Percentiles rank a stretch among this genome's conserved stretches.
Conservation (phyloP, 345 rosid genomes). For the Pistacia vera region DNA sequence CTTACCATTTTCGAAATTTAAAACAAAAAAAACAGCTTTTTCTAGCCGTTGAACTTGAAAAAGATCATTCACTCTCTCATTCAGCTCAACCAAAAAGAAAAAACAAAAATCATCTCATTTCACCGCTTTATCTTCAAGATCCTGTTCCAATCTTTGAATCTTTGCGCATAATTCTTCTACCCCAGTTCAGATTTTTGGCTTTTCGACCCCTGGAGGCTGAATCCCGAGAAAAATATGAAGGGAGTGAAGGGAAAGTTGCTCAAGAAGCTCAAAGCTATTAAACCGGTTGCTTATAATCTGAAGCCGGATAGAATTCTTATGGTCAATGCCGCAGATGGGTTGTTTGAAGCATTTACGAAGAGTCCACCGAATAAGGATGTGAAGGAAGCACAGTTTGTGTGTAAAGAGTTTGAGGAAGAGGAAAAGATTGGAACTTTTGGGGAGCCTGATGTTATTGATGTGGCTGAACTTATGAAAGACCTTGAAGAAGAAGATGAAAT, state of each 20-base stretch:
- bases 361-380: slow-evolving; percentile 28
- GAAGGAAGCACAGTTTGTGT: slow-evolving; percentile 26
- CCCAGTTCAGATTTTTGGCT: slow-evolving; percentile 9
- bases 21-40: slow-evolving; percentile 31
- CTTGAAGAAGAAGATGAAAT: slow-evolving; percentile 36
- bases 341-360: slow-evolving; percentile 40
- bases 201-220: neutral
- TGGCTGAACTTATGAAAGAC: slow-evolving; percentile 47
- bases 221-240: slow-evolving; percentile 46
- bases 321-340: slow-evolving; percentile 58
- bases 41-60: slow-evolving; percentile 71
- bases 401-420: slow-evolving; percentile 28
- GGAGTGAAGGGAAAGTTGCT: slow-evolving; percentile 72
- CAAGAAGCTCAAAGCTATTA: slow-evolving; percentile 65
- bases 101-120: neutral
- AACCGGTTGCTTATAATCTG: slow-evolving; percentile 54
- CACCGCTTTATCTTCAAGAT: neutral
- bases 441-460: slow-evolving; percentile 47
- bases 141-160: slow-evolving; percentile 10
- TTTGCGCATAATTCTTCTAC: neutral
- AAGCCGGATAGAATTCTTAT: slow-evolving; percentile 71
- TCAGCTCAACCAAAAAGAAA: neutral
- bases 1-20: slow-evolving; percentile 24
- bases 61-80: neutral
- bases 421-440: slow-evolving; percentile 16